Conservation (phyloP, 176 grass and related monocot genomes). For the Themeda triandra region DNA sequence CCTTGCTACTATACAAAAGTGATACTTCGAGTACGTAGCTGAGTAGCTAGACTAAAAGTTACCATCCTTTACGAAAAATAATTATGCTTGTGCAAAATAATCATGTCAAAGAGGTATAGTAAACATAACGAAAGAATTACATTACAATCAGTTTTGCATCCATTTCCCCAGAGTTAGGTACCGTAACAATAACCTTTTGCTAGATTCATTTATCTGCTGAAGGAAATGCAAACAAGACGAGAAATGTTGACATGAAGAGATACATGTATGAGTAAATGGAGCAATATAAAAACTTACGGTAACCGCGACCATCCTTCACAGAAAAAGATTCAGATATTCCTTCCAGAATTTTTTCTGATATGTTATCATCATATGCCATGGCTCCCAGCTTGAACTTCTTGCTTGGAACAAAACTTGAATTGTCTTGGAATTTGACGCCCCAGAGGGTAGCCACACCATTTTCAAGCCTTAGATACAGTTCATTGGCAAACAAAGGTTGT, state of each 20-base stretch:
- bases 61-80: neutral
- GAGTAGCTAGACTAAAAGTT: neutral
- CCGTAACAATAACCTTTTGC: neutral
- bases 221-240: neutral
- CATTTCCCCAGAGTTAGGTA: neutral
- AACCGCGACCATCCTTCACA: conserved; percentile 1
- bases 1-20: too few relatives aligned
- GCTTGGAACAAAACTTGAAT: conserved; percentile 13
- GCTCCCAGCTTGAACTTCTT: conserved; percentile 30
- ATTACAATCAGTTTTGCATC: neutral
- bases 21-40: neutral
- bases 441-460: conserved; percentile 10
- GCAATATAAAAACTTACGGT: neutral
- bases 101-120: neutral
- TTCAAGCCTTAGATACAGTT: conserved; percentile 7
- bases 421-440: conserved; percentile 28
- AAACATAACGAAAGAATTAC: neutral
- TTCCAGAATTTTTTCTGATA: conserved; percentile 21
- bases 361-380: conserved; percentile 23
- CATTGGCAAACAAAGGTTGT: neutral
- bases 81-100: neutral
- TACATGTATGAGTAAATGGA: neutral
- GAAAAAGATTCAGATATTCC: conserved; percentile 33
- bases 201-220: neutral
- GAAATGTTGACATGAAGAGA: neutral